Base-by-base conservation (phyloP, 1,139 yeast species). In the Taiozyma sp. region DNA sequence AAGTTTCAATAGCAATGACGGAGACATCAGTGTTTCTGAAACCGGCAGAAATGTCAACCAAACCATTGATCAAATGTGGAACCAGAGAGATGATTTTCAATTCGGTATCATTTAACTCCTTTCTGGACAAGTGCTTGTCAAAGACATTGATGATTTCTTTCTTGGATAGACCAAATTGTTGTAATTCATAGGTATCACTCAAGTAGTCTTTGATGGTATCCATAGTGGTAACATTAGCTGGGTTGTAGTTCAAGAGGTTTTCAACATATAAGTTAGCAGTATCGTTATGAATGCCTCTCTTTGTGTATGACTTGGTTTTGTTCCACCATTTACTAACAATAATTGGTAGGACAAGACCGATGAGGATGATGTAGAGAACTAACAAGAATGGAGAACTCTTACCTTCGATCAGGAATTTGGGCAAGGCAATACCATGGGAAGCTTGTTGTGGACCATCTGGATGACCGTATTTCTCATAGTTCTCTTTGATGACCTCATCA, bases 401-500 rank as follows among this genome's bases (percentile, higher is more conserved):
- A 36, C 96, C 93, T 60, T 90, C 97, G 43, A 95, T 90, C 60
- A 95, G 76, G 70, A 90, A 90, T 66, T 87, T 85, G 42, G 99
- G 99, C 59, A 95, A 73, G 0, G 98, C 99, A 69, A 95, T 91
- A 52, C 99, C 99, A 67, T 90, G 97, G n/a, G 86, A 74, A n/a
- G 87, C 78, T 46, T 89, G 89, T 68, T 90, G 97, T 47, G 96
- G 97, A 42, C 99, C 99, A 71, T 95, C 99, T 8, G 99, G 99
- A 67, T 95, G 96, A 45, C 99, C 99, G 65, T 85, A 93, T 63
- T 81, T 84, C 64, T 86, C 73, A 67, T 80, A 92, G 68, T 95
- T 95, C 58, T 87, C 89, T 62, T 84, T 84, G 12, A 91, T 83
- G 36, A 77, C 81, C 59, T 89, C 97, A 69, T 95, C 99, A 13